Evolutionary conservation across 495 filamentous ascomycete genomes (phyloP), one percentile per base, ranked within the genome.

Genomic region (Podospora sp.): DNA sequence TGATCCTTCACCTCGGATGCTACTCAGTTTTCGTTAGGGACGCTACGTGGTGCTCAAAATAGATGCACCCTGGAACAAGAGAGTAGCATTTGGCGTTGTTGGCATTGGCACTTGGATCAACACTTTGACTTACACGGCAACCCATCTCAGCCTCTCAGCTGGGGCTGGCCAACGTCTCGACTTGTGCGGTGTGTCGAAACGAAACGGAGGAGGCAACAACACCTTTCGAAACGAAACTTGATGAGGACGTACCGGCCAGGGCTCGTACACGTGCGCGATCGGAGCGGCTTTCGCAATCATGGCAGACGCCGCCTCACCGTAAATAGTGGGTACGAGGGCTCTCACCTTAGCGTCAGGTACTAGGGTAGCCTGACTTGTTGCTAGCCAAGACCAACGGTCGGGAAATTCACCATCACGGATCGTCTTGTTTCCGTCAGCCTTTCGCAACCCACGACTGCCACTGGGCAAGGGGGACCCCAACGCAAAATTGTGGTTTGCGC

Each of bases 401-500:
- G 60, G 60, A 33, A 46, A 46, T 50, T 50, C 33, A 50, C 53
- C 33, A 62, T 50, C 57, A 35, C 36, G 22, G 63, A 56, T 26
- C 63, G 5, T 40, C 35, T 8, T 12, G 52, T 25, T 27, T 21
- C 52, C 56, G 56, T 66, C 55, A 61, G 65, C 57, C 40, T 59
- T 49, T 61, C 25, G 12, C 18, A 49, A 22, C 16, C 62, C 25
- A 20, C 62, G 35, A 62, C 63, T 52, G 9, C 26, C 51, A 57
- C 62, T 36, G n/a, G 59, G 52, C 56, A 40, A 40, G 50, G 55
- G 61, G 60, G 26, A 60, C 63, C 49, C 11, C 68, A 66, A 46
- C 40, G 40, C 40, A 64, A 60, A 26, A 61, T 69, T 63, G 67
- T 46, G 40, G 62, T 68, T 62, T 68, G 71, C 70, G 65, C 59